A percentile compares a stretch with the other conserved stretches of the same genome.
Conservation (phyloP, 257 asterid genomes). For the Schizonepeta tenuifolia region DNA sequence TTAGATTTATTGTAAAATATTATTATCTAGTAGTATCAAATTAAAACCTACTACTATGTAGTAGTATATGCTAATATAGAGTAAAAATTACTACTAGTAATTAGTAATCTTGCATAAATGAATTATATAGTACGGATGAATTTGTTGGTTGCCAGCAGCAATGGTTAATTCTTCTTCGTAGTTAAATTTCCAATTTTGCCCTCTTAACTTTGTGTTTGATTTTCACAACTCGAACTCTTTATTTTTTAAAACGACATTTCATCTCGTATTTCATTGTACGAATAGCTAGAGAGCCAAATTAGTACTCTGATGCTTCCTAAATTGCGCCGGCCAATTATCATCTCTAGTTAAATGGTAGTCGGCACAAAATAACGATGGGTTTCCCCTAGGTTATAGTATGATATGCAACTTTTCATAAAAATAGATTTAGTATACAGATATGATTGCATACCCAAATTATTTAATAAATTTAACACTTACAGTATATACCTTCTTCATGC, state of each 20-base stretch:
- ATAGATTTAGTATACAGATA: constrained; percentile 22
- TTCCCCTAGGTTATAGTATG: constrained; percentile 25
- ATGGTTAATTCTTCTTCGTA: no score
- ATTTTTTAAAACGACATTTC: not conserved
- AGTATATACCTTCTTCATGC: constrained; percentile 19
- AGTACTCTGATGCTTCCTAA: not conserved
- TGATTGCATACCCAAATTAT: constrained; percentile 33
- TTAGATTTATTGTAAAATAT: no score
- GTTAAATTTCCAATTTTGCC: no score
- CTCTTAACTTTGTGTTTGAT: not conserved
- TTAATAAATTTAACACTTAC: constrained; percentile 24
- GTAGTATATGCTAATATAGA: no score
- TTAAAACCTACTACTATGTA: no score
- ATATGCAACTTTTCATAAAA: constrained; percentile 32
- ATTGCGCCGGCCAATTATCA: constrained; percentile 2
- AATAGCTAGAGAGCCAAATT: not conserved
- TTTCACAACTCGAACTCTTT: not conserved
- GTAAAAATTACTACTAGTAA: no score
- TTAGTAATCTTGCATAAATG: no score
- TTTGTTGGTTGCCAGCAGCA: no score
- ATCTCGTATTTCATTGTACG: not conserved
- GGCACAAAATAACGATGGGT: constrained; percentile 14
- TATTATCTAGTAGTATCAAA: no score
- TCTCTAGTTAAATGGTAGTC: constrained; percentile 20
- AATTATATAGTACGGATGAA: no score